These are phyloP conservation scores for Aurifilum marmelostoma DNA, from an alignment of 2,329 filamentous ascomycete genomes.

Conservation along the genomic window DNA sequence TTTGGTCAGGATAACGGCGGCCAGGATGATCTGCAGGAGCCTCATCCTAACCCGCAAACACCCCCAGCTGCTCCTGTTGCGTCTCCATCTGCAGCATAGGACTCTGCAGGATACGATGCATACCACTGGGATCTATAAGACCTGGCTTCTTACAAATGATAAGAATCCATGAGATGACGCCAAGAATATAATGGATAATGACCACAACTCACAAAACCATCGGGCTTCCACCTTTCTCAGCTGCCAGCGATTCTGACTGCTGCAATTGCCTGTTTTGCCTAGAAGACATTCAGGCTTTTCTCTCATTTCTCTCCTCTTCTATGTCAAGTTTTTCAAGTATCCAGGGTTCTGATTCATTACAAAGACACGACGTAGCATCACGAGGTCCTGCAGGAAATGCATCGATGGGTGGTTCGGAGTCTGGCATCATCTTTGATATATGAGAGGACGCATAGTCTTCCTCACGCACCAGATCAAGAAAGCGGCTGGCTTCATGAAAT, in stretches of 20 bases:
- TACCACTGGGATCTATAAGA: background rate
- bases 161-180: background rate
- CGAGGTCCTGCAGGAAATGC: background rate
- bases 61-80: background rate
- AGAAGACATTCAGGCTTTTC: background rate
- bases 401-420: background rate
- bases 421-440: background rate
- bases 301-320: background rate
- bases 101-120: background rate
- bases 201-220: background rate
- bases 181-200: conserved; percentile 1
- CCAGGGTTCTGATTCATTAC: background rate
- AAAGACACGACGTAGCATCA: no score
- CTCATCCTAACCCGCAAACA: background rate
- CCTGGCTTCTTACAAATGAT: background rate
- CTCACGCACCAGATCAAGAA: background rate
- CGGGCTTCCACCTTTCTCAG: background rate
- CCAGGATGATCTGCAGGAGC: background rate
- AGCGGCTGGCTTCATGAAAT: background rate
- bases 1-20: background rate
- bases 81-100: background rate
- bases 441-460: background rate
- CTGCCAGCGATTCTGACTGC: background rate
- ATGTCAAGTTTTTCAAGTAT: background rate
- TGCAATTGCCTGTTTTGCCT: background rate